A percentile compares a stretch with the other conserved stretches of the same genome.
These are phyloP conservation scores for Inonotus hispidus DNA, from an alignment of 1,284 basidiomycete species.

Conservation along the genomic window DNA sequence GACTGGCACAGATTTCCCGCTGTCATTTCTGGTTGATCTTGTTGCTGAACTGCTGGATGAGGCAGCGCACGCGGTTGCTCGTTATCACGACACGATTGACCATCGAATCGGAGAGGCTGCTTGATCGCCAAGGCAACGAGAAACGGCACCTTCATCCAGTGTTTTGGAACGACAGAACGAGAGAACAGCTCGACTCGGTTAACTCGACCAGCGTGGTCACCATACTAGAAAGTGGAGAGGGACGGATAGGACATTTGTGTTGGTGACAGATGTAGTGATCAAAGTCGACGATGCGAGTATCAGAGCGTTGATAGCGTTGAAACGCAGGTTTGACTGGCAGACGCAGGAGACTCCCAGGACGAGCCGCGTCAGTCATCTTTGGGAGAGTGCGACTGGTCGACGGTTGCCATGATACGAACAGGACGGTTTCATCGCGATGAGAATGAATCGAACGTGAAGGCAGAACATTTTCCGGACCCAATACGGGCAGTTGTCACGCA, in stretches of 20 bases:
- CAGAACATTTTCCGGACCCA: not conserved
- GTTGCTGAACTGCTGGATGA: not conserved
- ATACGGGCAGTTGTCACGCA: not conserved
- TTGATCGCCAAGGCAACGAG: slow-evolving; percentile 9
- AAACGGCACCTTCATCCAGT: not conserved
- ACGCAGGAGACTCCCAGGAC: not conserved
- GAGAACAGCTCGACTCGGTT: not conserved
- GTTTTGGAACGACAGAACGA: not conserved
- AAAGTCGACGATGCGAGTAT: not conserved
- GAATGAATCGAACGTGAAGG: not conserved
- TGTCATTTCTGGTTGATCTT: slow-evolving; percentile 1
- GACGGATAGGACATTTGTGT: not conserved
- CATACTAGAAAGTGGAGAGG: not conserved
- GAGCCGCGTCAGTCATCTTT: not conserved
- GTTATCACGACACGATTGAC: not conserved
- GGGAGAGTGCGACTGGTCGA: not conserved
- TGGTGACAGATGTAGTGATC: not conserved
- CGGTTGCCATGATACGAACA: slow-evolving; percentile 8
- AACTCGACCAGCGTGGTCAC: not conserved
- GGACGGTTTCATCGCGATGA: slow-evolving; percentile 8
- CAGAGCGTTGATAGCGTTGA: not conserved
- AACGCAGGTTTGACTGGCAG: not conserved
- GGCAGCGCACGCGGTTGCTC: not conserved
- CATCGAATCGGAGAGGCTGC: not conserved
- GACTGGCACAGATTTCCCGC: not conserved